A percentile compares a stretch with the other conserved stretches of the same genome.
phyloP scores from a whole-genome alignment of 2,329 filamentous ascomycete species.

The Colletotrichum zoysiae region DNA sequence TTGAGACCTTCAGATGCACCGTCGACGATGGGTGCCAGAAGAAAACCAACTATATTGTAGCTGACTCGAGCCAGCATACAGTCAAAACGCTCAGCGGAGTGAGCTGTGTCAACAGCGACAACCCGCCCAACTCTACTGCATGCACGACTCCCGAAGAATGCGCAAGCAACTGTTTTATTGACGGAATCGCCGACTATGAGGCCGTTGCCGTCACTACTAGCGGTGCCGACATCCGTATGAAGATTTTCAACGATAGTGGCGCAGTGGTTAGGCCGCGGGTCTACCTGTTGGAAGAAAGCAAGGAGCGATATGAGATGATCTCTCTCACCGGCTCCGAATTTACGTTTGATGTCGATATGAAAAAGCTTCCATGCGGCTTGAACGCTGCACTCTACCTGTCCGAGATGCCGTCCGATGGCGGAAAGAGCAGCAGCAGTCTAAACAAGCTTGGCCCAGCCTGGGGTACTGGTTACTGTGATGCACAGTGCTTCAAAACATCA shows the following conservation, averaged over 20 bases:
- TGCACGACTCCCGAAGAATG: constrained; percentile 61
- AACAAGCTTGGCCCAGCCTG: constrained; percentile 70
- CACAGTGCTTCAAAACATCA: constrained; percentile 62
- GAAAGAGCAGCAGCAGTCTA: constrained; percentile 59
- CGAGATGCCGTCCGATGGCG: constrained; percentile 73
- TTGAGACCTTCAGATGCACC: constrained; percentile 65
- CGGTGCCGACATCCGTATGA: constrained; percentile 45
- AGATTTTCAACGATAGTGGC: constrained; percentile 45
- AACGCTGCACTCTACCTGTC: constrained; percentile 76
- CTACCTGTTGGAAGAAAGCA: constrained; percentile 67
- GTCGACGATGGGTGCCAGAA: constrained; percentile 60
- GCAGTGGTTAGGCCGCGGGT: constrained; percentile 56
- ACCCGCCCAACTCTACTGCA: constrained; percentile 51
- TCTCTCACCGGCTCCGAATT: constrained; percentile 71
- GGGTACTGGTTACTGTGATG: constrained; percentile 72
- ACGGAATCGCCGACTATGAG: constrained; percentile 61
- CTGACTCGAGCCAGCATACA: constrained; percentile 59
- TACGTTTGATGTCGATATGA: constrained; percentile 75
- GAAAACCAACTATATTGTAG: constrained; percentile 62
- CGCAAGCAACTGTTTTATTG: constrained; percentile 63
- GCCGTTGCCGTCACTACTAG: constrained; percentile 48
- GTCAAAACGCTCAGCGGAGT: constrained; percentile 48
- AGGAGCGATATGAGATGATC: constrained; percentile 69
- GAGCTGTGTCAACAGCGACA: constrained; percentile 46
- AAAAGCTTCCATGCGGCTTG: constrained; percentile 72